These are phyloP conservation scores for Vicia faba DNA, from an alignment of 306 rosid species.

Conservation along the genomic window DNA sequence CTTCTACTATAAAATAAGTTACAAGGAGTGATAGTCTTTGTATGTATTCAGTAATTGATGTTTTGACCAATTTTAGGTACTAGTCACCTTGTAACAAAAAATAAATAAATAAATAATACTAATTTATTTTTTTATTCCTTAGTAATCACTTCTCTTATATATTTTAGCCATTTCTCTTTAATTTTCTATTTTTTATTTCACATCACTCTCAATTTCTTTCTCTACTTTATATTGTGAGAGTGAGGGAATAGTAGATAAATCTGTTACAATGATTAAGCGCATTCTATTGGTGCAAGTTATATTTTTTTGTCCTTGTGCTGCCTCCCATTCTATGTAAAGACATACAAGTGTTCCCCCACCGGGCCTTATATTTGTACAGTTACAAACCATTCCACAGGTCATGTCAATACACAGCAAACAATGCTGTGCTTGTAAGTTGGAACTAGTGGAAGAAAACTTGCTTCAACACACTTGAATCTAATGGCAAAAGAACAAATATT, in stretches of 20 bases:
- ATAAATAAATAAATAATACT: too few relatives aligned
- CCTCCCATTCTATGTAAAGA: background rate
- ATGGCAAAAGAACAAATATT: background rate
- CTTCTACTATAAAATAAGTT: slow-evolving; percentile 14
- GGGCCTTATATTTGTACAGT: background rate
- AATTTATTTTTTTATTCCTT: too few relatives aligned
- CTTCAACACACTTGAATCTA: background rate
- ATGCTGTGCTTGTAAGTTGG: background rate
- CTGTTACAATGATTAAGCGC: background rate
- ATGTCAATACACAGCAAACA: background rate
- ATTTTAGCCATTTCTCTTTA: too few relatives aligned
- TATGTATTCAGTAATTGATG: background rate
- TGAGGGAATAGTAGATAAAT: background rate
- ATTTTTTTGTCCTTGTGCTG: background rate
- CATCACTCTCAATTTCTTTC: too few relatives aligned
- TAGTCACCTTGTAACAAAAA: too few relatives aligned
- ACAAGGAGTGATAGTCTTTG: background rate
- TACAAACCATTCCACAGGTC: background rate
- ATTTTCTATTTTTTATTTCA: too few relatives aligned
- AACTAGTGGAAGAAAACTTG: background rate
- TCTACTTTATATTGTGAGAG: too few relatives aligned
- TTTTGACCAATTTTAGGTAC: too few relatives aligned
- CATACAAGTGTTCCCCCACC: background rate
- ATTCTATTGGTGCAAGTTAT: background rate
- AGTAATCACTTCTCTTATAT: too few relatives aligned